Conservation (phyloP, 2,329 filamentous ascomycete species). For the Biscogniauxia mediterranea region DNA sequence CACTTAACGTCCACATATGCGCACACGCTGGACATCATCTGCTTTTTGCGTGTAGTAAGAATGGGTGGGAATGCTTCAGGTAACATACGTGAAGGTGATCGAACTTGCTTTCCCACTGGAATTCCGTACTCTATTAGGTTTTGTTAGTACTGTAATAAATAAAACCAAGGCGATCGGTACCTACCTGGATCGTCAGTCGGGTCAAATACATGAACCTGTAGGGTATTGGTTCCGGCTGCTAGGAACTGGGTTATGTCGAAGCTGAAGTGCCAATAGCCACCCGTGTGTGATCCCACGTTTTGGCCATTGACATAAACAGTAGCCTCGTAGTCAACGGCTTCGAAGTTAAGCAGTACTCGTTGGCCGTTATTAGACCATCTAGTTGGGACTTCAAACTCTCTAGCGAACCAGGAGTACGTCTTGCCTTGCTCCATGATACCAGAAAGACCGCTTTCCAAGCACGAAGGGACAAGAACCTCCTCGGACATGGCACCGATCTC, state of each 20-base stretch:
- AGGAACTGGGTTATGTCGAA: constrained; percentile 54
- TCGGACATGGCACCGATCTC: constrained; percentile 29
- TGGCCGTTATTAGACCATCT: constrained; percentile 40
- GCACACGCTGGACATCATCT: too few relatives aligned
- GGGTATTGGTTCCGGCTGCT: constrained; percentile 47
- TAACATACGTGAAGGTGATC: constrained; percentile 60
- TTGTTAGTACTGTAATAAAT: neutral
- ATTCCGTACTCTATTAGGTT: constrained; percentile 45
- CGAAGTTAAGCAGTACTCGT: constrained; percentile 53
- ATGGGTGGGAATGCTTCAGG: neutral
- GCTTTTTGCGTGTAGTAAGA: neutral
- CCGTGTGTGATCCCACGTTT: constrained; percentile 51
- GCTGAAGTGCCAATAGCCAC: constrained; percentile 62
- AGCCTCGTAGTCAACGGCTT: constrained; percentile 57
- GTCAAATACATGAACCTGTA: constrained; percentile 66
- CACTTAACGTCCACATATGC: too few relatives aligned
- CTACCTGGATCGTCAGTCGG: constrained; percentile 54
- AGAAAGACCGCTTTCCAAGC: constrained; percentile 46
- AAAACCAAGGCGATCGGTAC: neutral
- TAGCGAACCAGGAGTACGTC: constrained; percentile 49
- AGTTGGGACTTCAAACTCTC: constrained; percentile 48
- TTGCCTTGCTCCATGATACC: constrained; percentile 44
- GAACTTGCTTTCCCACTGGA: constrained; percentile 64
- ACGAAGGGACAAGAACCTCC: constrained; percentile 44
- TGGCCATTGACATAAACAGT: constrained; percentile 59